Evolutionary conservation across 495 filamentous ascomycete genomes (phyloP).

Genomic region (Tricharina praecox): DNA sequence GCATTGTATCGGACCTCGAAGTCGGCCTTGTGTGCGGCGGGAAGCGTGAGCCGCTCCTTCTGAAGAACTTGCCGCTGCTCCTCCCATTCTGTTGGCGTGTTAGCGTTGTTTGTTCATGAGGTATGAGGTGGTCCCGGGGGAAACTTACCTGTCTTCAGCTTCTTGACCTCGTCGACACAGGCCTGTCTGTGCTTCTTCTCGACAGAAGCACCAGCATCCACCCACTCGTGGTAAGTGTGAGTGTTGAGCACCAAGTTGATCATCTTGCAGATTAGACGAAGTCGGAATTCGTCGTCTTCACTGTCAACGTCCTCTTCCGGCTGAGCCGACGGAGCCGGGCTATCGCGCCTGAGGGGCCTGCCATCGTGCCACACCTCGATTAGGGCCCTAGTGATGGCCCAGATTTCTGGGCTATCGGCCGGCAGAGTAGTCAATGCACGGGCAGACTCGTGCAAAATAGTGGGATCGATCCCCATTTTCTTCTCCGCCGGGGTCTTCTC

Average conservation of each 20-base stretch:
- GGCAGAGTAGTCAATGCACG: no score
- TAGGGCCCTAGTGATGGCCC: conserved; percentile 12
- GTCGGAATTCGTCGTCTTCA: no score
- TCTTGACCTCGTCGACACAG: conserved; percentile 11
- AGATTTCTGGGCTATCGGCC: conserved; percentile 16
- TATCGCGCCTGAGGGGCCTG: neutral
- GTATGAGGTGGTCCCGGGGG: neutral
- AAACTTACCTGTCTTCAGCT: conserved; percentile 14
- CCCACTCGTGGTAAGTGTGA: conserved; percentile 8
- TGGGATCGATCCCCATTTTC: conserved; percentile 10
- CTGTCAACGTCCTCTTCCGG: no score
- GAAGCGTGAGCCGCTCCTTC: conserved; percentile 17
- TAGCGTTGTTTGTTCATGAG: no score
- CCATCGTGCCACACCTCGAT: conserved; percentile 8
- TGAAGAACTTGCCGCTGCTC: conserved; percentile 13
- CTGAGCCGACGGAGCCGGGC: no score
- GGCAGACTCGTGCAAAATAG: no score
- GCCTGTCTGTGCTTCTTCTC: conserved; percentile 11
- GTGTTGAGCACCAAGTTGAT: conserved; percentile 11
- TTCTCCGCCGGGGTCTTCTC: no score
- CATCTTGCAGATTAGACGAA: conserved; percentile 5
- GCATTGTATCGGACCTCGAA: conserved; percentile 19
- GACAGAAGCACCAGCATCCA: conserved; percentile 12
- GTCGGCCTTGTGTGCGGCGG: conserved; percentile 9
- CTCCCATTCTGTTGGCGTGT: conserved; percentile 17